Percentiles rank a stretch among this genome's conserved stretches.
Conservation (phyloP, 208 protist genomes). For the Borovskyia barvae region DNA sequence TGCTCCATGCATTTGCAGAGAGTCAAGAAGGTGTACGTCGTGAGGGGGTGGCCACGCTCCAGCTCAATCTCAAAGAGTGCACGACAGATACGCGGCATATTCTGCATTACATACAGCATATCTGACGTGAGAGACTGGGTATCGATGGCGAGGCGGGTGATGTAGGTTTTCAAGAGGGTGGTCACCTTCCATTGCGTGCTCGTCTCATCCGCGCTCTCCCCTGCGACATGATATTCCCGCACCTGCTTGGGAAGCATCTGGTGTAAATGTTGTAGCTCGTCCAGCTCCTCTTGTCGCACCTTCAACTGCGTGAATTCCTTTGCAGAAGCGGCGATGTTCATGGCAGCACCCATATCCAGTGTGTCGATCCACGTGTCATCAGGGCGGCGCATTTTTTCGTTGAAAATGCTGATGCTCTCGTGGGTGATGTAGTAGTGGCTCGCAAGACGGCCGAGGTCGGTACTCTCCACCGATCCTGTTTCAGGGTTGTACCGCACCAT, state of each 20-base stretch:
- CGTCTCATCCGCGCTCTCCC: conserved; percentile 85
- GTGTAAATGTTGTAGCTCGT: conserved; percentile 92
- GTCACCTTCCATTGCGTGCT: conserved; percentile 94
- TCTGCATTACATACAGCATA: conserved; percentile 96
- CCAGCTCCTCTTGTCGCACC: conserved; percentile 95
- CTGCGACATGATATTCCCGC: conserved; percentile 63
- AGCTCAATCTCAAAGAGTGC: conserved; percentile 98
- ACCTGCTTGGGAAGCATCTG: conserved; percentile 53
- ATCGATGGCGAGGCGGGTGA: conserved; percentile 89
- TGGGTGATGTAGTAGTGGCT: conserved; percentile 98
- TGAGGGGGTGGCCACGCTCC: conserved; percentile 87
- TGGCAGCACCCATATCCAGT: conserved; percentile 91
- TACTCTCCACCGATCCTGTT: conserved; percentile 94
- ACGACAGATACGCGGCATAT: conserved; percentile 94
- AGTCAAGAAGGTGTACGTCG: conserved; percentile 86
- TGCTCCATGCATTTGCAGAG: conserved; percentile 94
- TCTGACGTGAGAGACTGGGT: conserved; percentile 93
- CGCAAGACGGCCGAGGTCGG: conserved; percentile 95
- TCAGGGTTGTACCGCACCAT: conserved; percentile 98
- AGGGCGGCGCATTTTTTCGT: conserved; percentile 85
- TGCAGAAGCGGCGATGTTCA: conserved; percentile 91
- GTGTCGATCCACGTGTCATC: conserved; percentile 83
- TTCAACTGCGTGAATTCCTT: conserved; percentile 97
- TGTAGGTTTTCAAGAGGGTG: conserved; percentile 97
- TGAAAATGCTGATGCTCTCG: conserved; percentile 95